Percentiles rank a stretch among this genome's conserved stretches.
Conservation (phyloP, 805 yeast genomes). For the Vanderwaltozyma yarrowii region DNA sequence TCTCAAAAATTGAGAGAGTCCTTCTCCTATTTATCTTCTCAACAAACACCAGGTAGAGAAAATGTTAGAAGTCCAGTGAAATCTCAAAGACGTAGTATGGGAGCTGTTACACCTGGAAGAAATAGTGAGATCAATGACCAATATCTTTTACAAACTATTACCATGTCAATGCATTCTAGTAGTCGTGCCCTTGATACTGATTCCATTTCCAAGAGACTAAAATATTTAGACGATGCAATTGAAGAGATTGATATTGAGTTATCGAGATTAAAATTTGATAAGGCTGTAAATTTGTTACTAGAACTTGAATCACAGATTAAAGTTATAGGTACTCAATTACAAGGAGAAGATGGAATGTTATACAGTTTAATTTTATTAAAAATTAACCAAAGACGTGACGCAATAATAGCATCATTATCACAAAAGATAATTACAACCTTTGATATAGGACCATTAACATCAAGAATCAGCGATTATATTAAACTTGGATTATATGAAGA, state of each 20-base stretch:
- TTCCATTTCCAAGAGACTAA: slow-evolving; percentile 36
- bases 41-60: slow-evolving; percentile 21
- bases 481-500: slow-evolving; percentile 36
- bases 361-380: slow-evolving; percentile 29
- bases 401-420: slow-evolving; percentile 28
- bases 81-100: slow-evolving; percentile 26
- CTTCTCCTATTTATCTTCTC: slow-evolving; percentile 32
- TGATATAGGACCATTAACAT: slow-evolving; percentile 20
- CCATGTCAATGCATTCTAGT: slow-evolving; percentile 52
- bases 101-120: slow-evolving; percentile 13
- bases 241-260: slow-evolving; percentile 62
- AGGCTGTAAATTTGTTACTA: slow-evolving; percentile 30
- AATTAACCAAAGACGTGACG: slow-evolving; percentile 25
- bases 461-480: slow-evolving; percentile 25
- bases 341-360: slow-evolving; percentile 23
- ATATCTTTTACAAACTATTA: slow-evolving; percentile 44
- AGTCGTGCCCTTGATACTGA: slow-evolving; percentile 41
- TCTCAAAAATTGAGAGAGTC: slow-evolving; percentile 37
- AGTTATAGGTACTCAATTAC: slow-evolving; percentile 1
- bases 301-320: slow-evolving; percentile 26
- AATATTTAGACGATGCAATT: slow-evolving; percentile 46
- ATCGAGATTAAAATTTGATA: slow-evolving; percentile 47
- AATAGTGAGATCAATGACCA: slow-evolving; percentile 12
- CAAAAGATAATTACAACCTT: slow-evolving; percentile 25
- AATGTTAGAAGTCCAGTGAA: slow-evolving; percentile 26